Base-by-base conservation (phyloP, 805 yeast species). In the Spathaspora boniae region DNA sequence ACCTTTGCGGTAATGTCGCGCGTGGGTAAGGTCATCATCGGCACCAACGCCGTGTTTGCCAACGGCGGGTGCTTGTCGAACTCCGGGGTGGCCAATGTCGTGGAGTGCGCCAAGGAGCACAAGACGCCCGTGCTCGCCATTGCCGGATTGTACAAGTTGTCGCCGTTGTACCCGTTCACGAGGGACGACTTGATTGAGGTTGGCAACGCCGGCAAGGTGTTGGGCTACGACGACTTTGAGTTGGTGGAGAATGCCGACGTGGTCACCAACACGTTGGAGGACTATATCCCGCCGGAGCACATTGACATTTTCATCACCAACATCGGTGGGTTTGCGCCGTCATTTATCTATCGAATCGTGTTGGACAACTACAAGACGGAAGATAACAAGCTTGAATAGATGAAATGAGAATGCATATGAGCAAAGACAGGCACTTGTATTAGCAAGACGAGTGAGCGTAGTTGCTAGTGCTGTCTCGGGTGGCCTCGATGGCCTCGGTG, bases 51-150 rank as follows among this genome's bases (percentile, higher is more conserved):
- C 0, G 97, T 93, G 4, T 84, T 93, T 56, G 95, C 95, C 35
- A 93, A 93, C 54, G 99, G 99, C 41, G 97, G 98, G 8, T 84
- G 95, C 46, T 76, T 87, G 32, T 78, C 95, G 2, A 78, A 83
- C 17, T 78, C 95, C 1, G 99, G 98, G 35, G 95, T 86, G 19
- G 85, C 95, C 19, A 75, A 88, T 32, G 96, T 88, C 8, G 89
- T 94, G 47, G 96, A 89, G 62, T 86, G 96, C 62, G 99, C 99
- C 18, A 86, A 85, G 54, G 95, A 86, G 53, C 91, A 86, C 58
- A 76, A 79, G 54, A 91, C 96, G n/a, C 98, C 98, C 0, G 98
- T 93, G 4, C 84, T 93, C 56, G 89, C 93, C 1, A 93, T 89
- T 32, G 88, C 97, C 2, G 98, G 98, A 31, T 70, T 91, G 37